Percentiles rank a stretch among this genome's conserved stretches.
Conservation (phyloP, 164 flowering plant species). For the Houttuynia cordata region DNA sequence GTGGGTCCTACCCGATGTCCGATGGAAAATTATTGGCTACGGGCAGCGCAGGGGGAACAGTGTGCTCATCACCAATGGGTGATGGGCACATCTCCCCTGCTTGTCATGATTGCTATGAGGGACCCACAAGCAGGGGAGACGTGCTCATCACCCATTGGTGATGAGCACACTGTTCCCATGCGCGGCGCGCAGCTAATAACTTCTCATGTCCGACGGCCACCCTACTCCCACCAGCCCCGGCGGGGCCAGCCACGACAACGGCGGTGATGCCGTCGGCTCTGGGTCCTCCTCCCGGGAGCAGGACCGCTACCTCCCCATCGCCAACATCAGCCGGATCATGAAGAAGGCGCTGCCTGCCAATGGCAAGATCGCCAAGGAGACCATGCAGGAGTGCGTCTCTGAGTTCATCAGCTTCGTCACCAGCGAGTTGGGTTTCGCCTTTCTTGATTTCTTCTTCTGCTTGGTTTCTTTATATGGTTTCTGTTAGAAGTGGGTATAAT, state of each 20-base stretch:
- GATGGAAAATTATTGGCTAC: too few relatives aligned
- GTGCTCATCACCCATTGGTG: too few relatives aligned
- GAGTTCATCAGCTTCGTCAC: slow-evolving; percentile 38
- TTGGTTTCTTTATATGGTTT: not conserved
- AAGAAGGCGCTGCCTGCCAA: slow-evolving; percentile 34
- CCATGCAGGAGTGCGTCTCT: slow-evolving; percentile 35
- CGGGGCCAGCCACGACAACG: slow-evolving; percentile 29
- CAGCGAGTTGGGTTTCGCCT: slow-evolving; percentile 24
- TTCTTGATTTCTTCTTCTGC: slow-evolving; percentile 1
- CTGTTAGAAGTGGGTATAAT: too few relatives aligned
- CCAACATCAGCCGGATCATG: slow-evolving; percentile 38
- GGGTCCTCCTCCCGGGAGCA: slow-evolving; percentile 23
- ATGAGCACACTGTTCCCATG: too few relatives aligned
- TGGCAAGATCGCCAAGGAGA: slow-evolving; percentile 38
- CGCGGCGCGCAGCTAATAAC: too few relatives aligned
- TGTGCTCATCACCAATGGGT: too few relatives aligned
- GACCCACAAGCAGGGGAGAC: too few relatives aligned
- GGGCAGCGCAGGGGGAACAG: too few relatives aligned
- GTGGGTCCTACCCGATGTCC: slow-evolving; percentile 15
- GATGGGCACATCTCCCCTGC: too few relatives aligned
- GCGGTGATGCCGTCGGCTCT: not conserved
- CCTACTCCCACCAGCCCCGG: slow-evolving; percentile 26
- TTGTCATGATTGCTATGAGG: too few relatives aligned
- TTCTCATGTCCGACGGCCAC: slow-evolving; percentile 16
- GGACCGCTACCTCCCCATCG: slow-evolving; percentile 32